Base-by-base conservation (phyloP, 1,284 basidiomycete species). In the Irpex rosettiformis region DNA sequence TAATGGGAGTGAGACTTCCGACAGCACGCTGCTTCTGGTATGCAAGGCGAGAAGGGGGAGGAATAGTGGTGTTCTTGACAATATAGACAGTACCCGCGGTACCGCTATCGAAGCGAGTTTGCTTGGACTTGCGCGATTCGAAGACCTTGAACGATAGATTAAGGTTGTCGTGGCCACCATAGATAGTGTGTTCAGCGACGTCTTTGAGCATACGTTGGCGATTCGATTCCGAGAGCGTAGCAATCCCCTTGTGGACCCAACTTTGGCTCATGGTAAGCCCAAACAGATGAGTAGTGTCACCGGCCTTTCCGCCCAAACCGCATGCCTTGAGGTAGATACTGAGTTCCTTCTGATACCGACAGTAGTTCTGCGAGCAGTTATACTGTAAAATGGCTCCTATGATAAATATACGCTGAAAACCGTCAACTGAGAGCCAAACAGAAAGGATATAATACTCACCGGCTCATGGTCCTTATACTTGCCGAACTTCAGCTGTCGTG, bases 141-240 rank as follows among this genome's bases (percentile, higher is more conserved):
- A 72, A 76, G 2, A 72, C 72, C 33, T 64, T 63, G 56, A 75
- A 69, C 0, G 72, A 64, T 3, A 77, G 58, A 29, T 76, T 70
- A 55, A 77, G 42, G 59, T 78, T 78, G 63, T 78, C 73, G 59
- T 77, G 70, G 1, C 69, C 67, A 3, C 72, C 64, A 18, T 69
- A 27, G 64, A 65, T 71, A 0, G 68, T 64, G 54, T 62, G 62
- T 4, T 56, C 30, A 2, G 64, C 40, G 11, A 73, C 69, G 8
- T 62, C 24, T 16, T 16, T 7, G 16, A 33, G 30, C 30, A 33
- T 33, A 33, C 16, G 8, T 3, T 7, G 8, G 8, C 30, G 30
- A 10, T 7, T 16, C 10, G 3, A 11, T 2, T 29, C 49, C 3
- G 65, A 27, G 6, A 67, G 49, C 0, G 16, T 55, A 0, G 37